Evolutionary conservation across 1,139 yeast genomes (phyloP).

Genomic region (Debaryomyces sp.): DNA sequence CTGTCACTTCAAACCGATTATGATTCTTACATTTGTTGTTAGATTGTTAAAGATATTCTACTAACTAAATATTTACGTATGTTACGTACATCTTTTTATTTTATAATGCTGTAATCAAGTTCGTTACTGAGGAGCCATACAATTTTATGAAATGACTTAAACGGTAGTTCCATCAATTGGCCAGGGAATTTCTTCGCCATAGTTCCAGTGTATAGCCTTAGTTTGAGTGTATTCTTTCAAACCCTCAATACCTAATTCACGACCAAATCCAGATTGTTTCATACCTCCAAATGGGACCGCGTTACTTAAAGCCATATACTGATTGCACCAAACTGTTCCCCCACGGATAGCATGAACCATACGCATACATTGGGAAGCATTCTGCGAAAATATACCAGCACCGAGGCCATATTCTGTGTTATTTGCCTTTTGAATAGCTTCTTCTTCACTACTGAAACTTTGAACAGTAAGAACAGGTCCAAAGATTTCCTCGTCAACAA

Average conservation of each 20-base stretch:
- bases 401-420: too few species aligned
- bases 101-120: too few species aligned
- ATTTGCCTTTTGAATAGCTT: constrained; percentile 62
- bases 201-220: constrained; percentile 26
- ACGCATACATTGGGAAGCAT: constrained; percentile 61
- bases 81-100: too few species aligned
- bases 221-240: constrained; percentile 27
- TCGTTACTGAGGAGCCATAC: too few species aligned
- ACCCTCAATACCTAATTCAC: constrained; percentile 30
- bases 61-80: too few species aligned
- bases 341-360: constrained; percentile 40
- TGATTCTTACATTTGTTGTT: too few species aligned
- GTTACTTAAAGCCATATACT: constrained; percentile 28
- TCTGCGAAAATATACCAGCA: too few species aligned
- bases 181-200: constrained; percentile 19
- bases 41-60: too few species aligned
- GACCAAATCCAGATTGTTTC: constrained; percentile 31
- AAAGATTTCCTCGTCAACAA: constrained; percentile 73
- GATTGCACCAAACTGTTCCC: constrained; percentile 32
- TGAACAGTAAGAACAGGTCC: constrained; percentile 73
- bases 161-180: constrained; percentile 16
- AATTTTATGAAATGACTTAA: background rate
- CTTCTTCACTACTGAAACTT: constrained; percentile 66
- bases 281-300: constrained; percentile 32
- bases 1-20: too few species aligned